These are phyloP conservation scores for Hyaloscypha variabilis DNA, from an alignment of 495 filamentous ascomycete genomes.

Conservation along the genomic window DNA sequence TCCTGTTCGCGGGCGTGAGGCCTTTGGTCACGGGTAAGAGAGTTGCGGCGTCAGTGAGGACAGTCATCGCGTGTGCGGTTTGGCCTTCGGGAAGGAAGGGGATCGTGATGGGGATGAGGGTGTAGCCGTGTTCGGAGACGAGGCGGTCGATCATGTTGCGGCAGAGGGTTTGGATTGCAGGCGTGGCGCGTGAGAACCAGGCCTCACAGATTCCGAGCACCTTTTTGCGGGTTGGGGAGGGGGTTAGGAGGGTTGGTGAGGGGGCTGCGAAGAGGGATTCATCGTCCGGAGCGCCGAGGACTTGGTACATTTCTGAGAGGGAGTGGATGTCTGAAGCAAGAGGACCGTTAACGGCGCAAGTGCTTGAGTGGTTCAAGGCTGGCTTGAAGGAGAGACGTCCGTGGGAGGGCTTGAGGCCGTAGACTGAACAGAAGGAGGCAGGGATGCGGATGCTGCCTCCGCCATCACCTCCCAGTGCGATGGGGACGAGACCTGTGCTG, in stretches of 20 bases:
- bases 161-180: conserved; percentile 61
- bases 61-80: conserved; percentile 80
- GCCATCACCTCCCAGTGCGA: conserved; percentile 84
- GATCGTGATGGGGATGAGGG: conserved; percentile 71
- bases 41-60: conserved; percentile 69
- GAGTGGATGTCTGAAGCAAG: conserved; percentile 77
- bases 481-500: conserved; percentile 73
- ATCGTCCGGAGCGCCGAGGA: conserved; percentile 74
- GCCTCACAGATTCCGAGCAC: conserved; percentile 70
- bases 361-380: conserved; percentile 15
- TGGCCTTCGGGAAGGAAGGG: conserved; percentile 75
- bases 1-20: conserved; percentile 70
- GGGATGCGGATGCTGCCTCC: conserved; percentile 88
- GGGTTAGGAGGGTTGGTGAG: conserved; percentile 36
- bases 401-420: conserved; percentile 84
- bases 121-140: conserved; percentile 59
- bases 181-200: conserved; percentile 73
- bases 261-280: conserved; percentile 18
- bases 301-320: conserved; percentile 75
- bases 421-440: conserved; percentile 80
- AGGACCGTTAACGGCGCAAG: conserved; percentile 67
- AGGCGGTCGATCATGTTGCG: conserved; percentile 63
- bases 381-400: conserved; percentile 53
- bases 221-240: conserved; percentile 28
- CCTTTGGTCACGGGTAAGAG: conserved; percentile 39